These are phyloP conservation scores for Aspergillus bombycis DNA, from an alignment of 2,329 filamentous ascomycete genomes.

Conservation along the genomic window DNA sequence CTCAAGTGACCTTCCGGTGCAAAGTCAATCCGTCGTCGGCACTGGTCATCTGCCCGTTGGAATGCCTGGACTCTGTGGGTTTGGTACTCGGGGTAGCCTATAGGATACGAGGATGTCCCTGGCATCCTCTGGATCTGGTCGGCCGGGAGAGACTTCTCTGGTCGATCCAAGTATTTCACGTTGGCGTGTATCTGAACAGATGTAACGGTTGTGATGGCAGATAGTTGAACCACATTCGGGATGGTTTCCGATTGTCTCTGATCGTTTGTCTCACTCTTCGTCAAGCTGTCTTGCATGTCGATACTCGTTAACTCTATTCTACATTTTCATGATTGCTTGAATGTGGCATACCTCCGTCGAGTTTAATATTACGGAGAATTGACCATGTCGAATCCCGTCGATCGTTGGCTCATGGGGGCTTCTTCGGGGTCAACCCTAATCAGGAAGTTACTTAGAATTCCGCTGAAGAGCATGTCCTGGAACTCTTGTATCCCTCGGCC, in stretches of 20 bases:
- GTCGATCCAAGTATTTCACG: conserved; percentile 9
- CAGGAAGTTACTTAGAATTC: background rate
- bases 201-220: conserved; percentile 16
- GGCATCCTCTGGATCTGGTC: background rate
- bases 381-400: background rate
- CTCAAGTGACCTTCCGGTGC: conserved; percentile 32
- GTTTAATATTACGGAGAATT: background rate
- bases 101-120: background rate
- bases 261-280: conserved; percentile 1
- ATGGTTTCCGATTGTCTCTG: conserved; percentile 8
- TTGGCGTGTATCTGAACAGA: conserved; percentile 6
- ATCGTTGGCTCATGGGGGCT: background rate
- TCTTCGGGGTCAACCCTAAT: background rate
- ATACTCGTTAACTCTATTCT: background rate
- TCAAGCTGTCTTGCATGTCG: background rate
- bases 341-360: background rate
- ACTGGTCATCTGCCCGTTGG: conserved; percentile 29
- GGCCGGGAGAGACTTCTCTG: conserved; percentile 5
- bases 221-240: conserved; percentile 7
- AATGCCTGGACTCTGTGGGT: background rate
- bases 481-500: background rate
- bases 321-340: too few species aligned
- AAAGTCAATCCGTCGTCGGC: conserved; percentile 12
- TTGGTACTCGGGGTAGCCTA: background rate
- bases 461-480: background rate